These are phyloP conservation scores for Cylindrotheca fusiformis DNA, from an alignment of 108 stramenopile species.

Conservation along the genomic window DNA sequence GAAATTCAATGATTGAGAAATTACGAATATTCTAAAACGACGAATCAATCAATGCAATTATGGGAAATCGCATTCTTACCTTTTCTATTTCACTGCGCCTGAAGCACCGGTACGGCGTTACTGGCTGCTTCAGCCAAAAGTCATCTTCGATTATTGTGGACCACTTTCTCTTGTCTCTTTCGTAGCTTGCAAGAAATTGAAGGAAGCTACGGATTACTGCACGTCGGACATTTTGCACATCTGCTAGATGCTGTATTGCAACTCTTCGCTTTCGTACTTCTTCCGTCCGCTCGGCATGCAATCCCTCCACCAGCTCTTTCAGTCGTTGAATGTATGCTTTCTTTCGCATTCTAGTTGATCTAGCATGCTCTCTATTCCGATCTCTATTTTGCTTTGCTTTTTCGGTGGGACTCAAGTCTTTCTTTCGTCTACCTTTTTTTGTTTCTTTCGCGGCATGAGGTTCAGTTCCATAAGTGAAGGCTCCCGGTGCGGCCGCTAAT, in stretches of 20 bases:
- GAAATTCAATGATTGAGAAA: constrained; percentile 6
- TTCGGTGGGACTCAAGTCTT: constrained; percentile 53
- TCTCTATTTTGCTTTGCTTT: constrained; percentile 78
- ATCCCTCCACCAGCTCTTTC: constrained; percentile 85
- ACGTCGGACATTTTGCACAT: constrained; percentile 69
- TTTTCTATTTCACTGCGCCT: constrained; percentile 77
- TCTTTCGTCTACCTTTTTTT: constrained; percentile 12
- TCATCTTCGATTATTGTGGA: constrained; percentile 69
- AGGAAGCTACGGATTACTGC: constrained; percentile 73
- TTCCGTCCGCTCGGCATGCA: constrained; percentile 76
- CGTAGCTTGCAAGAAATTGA: constrained; percentile 55
- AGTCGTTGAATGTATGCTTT: constrained; percentile 93
- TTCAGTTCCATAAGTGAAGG: constrained; percentile 17
- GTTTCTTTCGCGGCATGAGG: neutral
- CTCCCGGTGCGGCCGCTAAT: constrained; percentile 39
- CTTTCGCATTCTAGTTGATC: constrained; percentile 92
- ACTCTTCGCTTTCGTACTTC: constrained; percentile 77
- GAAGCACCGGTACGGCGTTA: constrained; percentile 85
- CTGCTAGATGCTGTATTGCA: constrained; percentile 76
- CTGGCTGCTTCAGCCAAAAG: constrained; percentile 82
- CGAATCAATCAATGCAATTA: too few relatives aligned
- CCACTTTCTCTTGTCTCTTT: constrained; percentile 68
- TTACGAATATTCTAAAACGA: too few relatives aligned
- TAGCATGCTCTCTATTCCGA: constrained; percentile 92
- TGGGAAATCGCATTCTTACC: too few relatives aligned